These are phyloP conservation scores for Schizonepeta tenuifolia DNA, from an alignment of 257 asterid species.

Conservation along the genomic window DNA sequence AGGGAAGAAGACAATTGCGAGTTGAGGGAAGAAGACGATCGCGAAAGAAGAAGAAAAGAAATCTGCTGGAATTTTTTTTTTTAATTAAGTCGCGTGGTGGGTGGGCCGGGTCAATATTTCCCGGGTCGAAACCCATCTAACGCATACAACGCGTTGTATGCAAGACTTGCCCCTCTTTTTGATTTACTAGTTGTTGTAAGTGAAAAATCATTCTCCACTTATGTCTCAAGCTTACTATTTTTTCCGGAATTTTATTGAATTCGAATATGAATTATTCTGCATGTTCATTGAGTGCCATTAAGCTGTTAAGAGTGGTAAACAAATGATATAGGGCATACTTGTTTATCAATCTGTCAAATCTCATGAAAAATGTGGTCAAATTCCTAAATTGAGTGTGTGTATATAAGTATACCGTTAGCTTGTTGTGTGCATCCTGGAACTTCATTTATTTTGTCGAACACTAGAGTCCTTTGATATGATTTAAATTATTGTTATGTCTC, in stretches of 20 bases:
- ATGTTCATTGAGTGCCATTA: conserved; percentile 12
- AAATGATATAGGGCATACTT: conserved; percentile 6
- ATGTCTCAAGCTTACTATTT: background rate
- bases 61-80: no score
- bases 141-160: no score
- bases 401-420: background rate
- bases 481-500: conserved; percentile 3
- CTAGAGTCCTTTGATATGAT: conserved; percentile 8
- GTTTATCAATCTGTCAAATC: background rate
- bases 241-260: background rate
- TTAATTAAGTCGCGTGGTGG: no score
- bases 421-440: conserved; percentile 8
- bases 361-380: background rate
- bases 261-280: conserved; percentile 24
- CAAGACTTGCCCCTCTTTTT: no score
- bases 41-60: no score
- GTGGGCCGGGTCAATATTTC: no score
- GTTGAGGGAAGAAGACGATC: no score
- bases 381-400: background rate
- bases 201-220: conserved; percentile 1
- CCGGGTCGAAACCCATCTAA: no score
- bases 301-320: background rate
- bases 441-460: conserved; percentile 13
- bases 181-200: conserved; percentile 26
- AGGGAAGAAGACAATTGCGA: no score